Conservation (phyloP, 163 green algal species). For the Chloromonas sp. region DNA sequence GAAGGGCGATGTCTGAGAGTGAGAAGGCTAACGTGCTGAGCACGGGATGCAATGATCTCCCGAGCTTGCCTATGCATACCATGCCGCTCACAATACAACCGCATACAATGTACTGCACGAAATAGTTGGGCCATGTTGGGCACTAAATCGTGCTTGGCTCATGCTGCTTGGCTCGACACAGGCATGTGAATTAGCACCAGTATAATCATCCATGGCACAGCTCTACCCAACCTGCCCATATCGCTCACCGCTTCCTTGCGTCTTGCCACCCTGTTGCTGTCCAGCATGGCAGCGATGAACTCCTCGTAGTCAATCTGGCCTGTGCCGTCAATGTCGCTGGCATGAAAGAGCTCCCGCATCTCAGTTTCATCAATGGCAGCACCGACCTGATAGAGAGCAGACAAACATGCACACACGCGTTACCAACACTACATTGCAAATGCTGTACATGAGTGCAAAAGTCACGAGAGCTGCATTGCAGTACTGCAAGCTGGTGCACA, state of each 20-base stretch:
- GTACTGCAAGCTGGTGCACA: neutral
- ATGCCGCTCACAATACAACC: too few relatives aligned
- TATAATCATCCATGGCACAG: slow-evolving; percentile 14
- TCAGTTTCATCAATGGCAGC: slow-evolving; percentile 54
- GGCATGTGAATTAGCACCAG: too few relatives aligned
- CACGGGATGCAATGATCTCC: too few relatives aligned
- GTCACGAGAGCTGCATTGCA: neutral
- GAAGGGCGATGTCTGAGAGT: too few relatives aligned
- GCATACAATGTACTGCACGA: too few relatives aligned
- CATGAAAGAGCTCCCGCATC: slow-evolving; percentile 65
- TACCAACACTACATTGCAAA: too few relatives aligned
- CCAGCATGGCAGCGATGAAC: slow-evolving; percentile 94
- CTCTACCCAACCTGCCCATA: slow-evolving; percentile 33
- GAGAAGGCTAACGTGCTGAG: too few relatives aligned
- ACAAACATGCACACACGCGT: neutral
- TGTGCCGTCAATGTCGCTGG: slow-evolving; percentile 81
- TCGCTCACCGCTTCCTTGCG: slow-evolving; percentile 35
- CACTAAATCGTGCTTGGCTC: too few relatives aligned
- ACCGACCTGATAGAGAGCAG: slow-evolving; percentile 16
- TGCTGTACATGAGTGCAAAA: neutral
- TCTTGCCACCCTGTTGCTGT: slow-evolving; percentile 43
- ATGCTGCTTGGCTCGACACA: too few relatives aligned
- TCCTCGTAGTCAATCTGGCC: slow-evolving; percentile 94
- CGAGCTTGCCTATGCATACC: too few relatives aligned
- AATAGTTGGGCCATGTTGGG: too few relatives aligned